A percentile compares a stretch with the other conserved stretches of the same genome.
Evolutionary conservation across 106 monocot genomes (phyloP).

Genomic region (Phalaenopsis equestris): DNA sequence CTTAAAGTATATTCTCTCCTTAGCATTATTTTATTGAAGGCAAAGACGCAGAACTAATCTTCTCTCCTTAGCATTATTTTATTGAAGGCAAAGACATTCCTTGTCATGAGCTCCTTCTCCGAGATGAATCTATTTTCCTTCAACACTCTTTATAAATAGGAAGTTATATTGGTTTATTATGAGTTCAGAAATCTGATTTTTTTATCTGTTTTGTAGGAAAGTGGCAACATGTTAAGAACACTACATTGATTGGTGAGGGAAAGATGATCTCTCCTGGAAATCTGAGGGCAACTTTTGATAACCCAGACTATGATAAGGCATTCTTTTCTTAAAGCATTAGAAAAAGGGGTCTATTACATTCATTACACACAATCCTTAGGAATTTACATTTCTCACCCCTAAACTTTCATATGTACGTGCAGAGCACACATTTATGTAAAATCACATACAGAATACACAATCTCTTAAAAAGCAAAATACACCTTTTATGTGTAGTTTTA

Average conservation of each 20-base stretch:
- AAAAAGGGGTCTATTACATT: too few relatives aligned
- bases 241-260: conserved; percentile 79
- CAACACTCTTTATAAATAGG: neutral
- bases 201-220: conserved; percentile 41
- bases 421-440: too few relatives aligned
- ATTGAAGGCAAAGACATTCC: conserved; percentile 77
- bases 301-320: conserved; percentile 75
- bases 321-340: neutral
- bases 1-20: neutral
- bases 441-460: too few relatives aligned
- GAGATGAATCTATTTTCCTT: conserved; percentile 56
- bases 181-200: neutral
- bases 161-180: neutral
- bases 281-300: conserved; percentile 80
- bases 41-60: conserved; percentile 34
- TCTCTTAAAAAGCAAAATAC: too few relatives aligned
- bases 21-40: conserved; percentile 41
- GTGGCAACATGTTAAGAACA: conserved; percentile 95
- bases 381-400: too few relatives aligned
- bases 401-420: too few relatives aligned
- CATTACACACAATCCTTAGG: too few relatives aligned
- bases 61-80: conserved; percentile 8
- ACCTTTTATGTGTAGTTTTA: too few relatives aligned
- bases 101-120: conserved; percentile 92
- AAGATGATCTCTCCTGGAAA: conserved; percentile 98